phyloP scores from a whole-genome alignment of 129 eudicot species.

The Chrysanthemum makinoi region DNA sequence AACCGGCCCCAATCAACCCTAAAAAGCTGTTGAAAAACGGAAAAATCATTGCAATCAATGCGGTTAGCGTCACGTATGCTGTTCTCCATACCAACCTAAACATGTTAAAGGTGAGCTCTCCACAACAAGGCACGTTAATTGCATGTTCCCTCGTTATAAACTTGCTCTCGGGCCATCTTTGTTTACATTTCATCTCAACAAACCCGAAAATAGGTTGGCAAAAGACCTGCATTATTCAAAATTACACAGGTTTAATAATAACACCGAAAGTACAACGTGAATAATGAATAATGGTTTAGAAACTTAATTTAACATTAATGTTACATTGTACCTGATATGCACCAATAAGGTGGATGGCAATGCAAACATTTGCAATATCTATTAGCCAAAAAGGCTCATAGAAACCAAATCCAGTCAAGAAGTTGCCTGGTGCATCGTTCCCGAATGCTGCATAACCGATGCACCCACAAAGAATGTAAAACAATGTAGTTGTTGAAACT shows the following conservation, averaged over 20 bases:
- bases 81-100: conserved; percentile 91
- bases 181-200: conserved; percentile 48
- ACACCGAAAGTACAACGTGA: too few species aligned
- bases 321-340: conserved; percentile 68
- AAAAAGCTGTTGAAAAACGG: conserved; percentile 89
- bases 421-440: conserved; percentile 79
- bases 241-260: background rate
- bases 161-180: conserved; percentile 68
- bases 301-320: background rate
- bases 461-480: conserved; percentile 74
- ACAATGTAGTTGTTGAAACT: conserved; percentile 61
- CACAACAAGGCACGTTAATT: conserved; percentile 43
- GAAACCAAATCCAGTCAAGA: conserved; percentile 88
- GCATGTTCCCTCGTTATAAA: conserved; percentile 51
- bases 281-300: too few species aligned
- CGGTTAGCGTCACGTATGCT: conserved; percentile 54
- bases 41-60: conserved; percentile 73
- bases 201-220: conserved; percentile 75
- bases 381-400: conserved; percentile 87
- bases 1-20: conserved; percentile 82
- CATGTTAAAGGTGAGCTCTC: conserved; percentile 46
- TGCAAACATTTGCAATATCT: conserved; percentile 74
- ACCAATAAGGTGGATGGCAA: conserved; percentile 79
- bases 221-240: conserved; percentile 39
- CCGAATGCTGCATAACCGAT: conserved; percentile 87